A percentile compares a stretch with the other conserved stretches of the same genome.
Conservation (phyloP, 148 eudicot species). For the Camellia granthamiana region DNA sequence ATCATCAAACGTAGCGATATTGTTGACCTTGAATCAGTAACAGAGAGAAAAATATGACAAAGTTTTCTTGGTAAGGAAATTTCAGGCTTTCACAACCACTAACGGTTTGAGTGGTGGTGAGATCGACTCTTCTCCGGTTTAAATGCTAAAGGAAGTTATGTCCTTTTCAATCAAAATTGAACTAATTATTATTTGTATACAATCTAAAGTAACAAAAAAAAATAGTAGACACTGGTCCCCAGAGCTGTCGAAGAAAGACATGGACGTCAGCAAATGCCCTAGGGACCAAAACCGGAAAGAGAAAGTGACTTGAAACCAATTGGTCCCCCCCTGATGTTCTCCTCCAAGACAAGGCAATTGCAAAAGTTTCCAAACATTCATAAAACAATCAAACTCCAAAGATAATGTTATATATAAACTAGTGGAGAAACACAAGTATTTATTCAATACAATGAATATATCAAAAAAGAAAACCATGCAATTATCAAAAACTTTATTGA, state of each 20-base stretch:
- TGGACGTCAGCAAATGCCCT: constrained; percentile 20
- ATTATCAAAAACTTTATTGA: background rate
- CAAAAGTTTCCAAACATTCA: constrained; percentile 16
- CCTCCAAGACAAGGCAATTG: constrained; percentile 21
- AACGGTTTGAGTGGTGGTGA: constrained; percentile 29
- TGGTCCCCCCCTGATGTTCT: constrained; percentile 32
- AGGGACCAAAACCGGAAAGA: constrained; percentile 19
- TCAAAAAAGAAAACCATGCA: background rate
- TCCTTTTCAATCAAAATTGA: constrained; percentile 16
- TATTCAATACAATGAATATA: background rate
- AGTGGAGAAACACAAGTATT: constrained; percentile 3
- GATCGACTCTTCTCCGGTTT: constrained; percentile 15
- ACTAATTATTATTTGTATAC: constrained; percentile 14
- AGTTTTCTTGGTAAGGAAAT: constrained; percentile 31
- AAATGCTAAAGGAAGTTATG: constrained; percentile 11
- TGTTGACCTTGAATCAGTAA: constrained; percentile 11
- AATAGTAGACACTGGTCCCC: constrained; percentile 36
- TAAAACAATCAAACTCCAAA: constrained; percentile 3
- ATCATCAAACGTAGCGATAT: background rate
- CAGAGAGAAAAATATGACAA: constrained; percentile 21
- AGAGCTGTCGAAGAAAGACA: constrained; percentile 31
- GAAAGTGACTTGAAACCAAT: constrained; percentile 30
- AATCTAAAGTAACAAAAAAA: constrained; percentile 31
- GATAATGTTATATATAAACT: constrained; percentile 1
- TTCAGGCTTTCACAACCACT: constrained; percentile 34